A percentile compares a stretch with the other conserved stretches of the same genome.
These are phyloP conservation scores for Penicillium decumbens DNA, from an alignment of 2,329 filamentous ascomycete genomes.

Conservation along the genomic window DNA sequence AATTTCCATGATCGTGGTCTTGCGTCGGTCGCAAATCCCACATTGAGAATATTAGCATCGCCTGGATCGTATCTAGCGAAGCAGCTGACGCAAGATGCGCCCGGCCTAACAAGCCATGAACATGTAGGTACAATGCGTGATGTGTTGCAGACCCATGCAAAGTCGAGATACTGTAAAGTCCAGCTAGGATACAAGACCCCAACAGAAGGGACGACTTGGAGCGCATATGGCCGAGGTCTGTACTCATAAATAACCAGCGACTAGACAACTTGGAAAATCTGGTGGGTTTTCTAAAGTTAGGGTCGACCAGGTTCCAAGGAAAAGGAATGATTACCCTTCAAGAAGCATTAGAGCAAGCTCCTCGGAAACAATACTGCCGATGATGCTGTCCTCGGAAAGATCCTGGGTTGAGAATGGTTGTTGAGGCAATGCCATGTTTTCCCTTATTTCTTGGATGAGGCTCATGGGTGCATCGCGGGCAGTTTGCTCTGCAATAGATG, in stretches of 20 bases:
- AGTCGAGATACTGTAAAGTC: conserved; percentile 7
- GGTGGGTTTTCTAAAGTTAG: background rate
- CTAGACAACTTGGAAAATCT: conserved; percentile 14
- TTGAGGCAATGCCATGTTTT: conserved; percentile 10
- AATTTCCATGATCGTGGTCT: conserved; percentile 15
- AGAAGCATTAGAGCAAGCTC: conserved; percentile 5
- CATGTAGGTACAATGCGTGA: conserved; percentile 9
- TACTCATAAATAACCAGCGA: conserved; percentile 15
- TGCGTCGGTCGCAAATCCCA: conserved; percentile 13
- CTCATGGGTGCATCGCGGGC: conserved; percentile 17
- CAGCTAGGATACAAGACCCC: conserved; percentile 14
- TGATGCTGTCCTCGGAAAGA: conserved; percentile 7
- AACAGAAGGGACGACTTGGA: conserved; percentile 12
- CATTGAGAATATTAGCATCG: conserved; percentile 16
- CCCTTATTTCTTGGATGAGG: conserved; percentile 15
- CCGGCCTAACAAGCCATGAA: conserved; percentile 8
- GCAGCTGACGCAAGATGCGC: conserved; percentile 3
- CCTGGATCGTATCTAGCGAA: conserved; percentile 13
- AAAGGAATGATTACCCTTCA: conserved; percentile 5
- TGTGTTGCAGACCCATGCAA: conserved; percentile 13
- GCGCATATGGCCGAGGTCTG: conserved; percentile 1
- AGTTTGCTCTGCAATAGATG: conserved; percentile 9
- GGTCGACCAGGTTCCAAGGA: background rate
- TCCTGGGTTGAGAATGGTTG: conserved; percentile 3
- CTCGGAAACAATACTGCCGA: conserved; percentile 8